phyloP scores from a whole-genome alignment of 192 early-diverging fungal genomes.

The Backusella westeae region DNA sequence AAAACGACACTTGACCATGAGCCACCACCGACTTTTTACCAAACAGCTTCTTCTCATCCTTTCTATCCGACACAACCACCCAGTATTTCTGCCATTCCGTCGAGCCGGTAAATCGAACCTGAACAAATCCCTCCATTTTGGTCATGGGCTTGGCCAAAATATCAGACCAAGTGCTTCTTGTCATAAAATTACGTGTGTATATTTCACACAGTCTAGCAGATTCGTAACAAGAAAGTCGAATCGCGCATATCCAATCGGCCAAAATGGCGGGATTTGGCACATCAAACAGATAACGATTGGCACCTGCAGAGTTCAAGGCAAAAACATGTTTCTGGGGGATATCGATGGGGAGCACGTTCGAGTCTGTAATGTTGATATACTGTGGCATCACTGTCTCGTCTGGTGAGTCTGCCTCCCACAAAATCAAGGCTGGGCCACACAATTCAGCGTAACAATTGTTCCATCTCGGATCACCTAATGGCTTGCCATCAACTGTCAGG shows the following conservation, averaged over 20 bases:
- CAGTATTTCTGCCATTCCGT: constrained; percentile 50
- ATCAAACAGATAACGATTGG: constrained; percentile 66
- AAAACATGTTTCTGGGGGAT: constrained; percentile 56
- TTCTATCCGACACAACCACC: constrained; percentile 51
- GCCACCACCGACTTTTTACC: constrained; percentile 42
- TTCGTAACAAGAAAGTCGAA: constrained; percentile 76
- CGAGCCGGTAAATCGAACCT: constrained; percentile 49
- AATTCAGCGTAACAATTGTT: constrained; percentile 72
- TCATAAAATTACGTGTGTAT: constrained; percentile 61
- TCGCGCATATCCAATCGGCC: constrained; percentile 61
- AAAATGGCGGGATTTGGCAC: constrained; percentile 51
- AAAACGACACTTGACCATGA: constrained; percentile 52
- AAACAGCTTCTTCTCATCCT: constrained; percentile 45
- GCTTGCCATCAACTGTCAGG: constrained; percentile 56
- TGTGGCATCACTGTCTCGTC: constrained; percentile 56
- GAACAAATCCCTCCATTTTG: constrained; percentile 54
- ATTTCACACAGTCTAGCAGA: constrained; percentile 72
- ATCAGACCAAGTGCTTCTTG: constrained; percentile 42
- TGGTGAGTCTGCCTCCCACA: constrained; percentile 49
- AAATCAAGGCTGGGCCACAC: constrained; percentile 62
- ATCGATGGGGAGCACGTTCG: constrained; percentile 57
- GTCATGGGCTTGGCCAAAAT: constrained; percentile 44
- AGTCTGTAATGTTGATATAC: constrained; percentile 78
- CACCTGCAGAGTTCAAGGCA: constrained; percentile 66
- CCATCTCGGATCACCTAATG: constrained; percentile 63